Conservation (phyloP, 106 monocot species). For the Dendrobium chrysotoxum region DNA sequence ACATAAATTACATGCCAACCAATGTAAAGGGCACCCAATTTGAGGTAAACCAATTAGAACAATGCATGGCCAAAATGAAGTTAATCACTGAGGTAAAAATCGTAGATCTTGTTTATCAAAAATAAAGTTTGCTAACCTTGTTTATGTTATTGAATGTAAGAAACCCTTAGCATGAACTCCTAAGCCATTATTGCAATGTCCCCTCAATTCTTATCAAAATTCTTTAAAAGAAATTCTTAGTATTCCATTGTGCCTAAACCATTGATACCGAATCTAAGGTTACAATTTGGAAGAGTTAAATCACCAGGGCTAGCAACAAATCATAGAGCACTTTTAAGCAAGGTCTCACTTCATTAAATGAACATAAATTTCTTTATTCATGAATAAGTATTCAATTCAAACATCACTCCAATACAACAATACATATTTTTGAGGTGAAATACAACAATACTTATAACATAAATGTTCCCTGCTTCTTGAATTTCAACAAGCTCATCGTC, state of each 20-base stretch:
- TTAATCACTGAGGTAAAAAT: background rate
- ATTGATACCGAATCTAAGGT: background rate
- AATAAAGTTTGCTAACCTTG: background rate
- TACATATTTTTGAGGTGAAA: background rate
- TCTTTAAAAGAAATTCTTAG: background rate
- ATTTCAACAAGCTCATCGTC: background rate
- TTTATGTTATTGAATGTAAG: background rate
- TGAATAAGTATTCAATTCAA: background rate
- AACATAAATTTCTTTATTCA: background rate
- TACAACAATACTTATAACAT: background rate
- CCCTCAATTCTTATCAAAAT: background rate
- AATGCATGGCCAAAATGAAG: background rate
- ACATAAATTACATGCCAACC: too few species aligned
- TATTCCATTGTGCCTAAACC: background rate
- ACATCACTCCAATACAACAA: background rate
- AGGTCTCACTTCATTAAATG: background rate
- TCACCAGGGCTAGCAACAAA: background rate
- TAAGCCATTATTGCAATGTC: background rate
- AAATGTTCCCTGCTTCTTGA: background rate
- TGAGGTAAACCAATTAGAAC: background rate
- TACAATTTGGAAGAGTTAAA: background rate
- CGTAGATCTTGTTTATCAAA: background rate
- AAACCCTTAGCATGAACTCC: background rate
- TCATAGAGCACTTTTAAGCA: background rate
- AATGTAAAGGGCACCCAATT: too few species aligned